Base-by-base conservation (phyloP, 805 yeast genomes). In the Yamadazyma akitaensis region DNA sequence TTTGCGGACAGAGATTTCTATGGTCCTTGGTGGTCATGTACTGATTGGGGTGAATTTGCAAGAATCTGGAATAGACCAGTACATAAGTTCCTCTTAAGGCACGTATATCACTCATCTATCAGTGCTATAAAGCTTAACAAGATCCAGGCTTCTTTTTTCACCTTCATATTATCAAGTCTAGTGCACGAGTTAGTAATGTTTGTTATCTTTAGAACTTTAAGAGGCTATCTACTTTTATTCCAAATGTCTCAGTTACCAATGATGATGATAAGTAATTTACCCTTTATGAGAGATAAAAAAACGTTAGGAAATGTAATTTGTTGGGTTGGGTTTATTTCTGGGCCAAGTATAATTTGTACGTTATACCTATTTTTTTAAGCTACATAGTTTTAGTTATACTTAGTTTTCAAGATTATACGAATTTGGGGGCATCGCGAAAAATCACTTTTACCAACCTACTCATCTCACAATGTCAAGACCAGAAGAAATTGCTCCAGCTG, bases 11-110 rank as follows among this genome's bases (percentile, higher is more conserved):
- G 99, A 42, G 86, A 86, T 54, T 94, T 94, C 64, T 94, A 95
- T 61, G 92, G 96, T 2, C 87, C 89, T 37, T 95, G 99, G 99
- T 94, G 99, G 99, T 88, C 91, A 56, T 87, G 95, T 51, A 81
- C 85, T 16, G 85, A 88, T 36, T 94, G 97, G 97, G 87, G 87
- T 47, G 91, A 91, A 61, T 94, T 88, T 63, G 85, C 97, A 10
- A 75, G 97, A 53, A 82, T 86, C 51, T 95, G 99, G 99, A 94
- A 94, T 62, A 78, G 80, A 9, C 97, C 98, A 0, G 98, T 94
- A 18, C 97, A 94, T 63, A 79, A 81, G 58, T 94, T 94, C 55
- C 69, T 94, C 49, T 70, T 91, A 38, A 78, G 98, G 53, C 99
- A 95, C 61, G 98, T 94, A 2, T 95, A 94, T 64, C 97, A 91